phyloP scores from a whole-genome alignment of 164 flowering plant genomes.

The Houttuynia cordata region DNA sequence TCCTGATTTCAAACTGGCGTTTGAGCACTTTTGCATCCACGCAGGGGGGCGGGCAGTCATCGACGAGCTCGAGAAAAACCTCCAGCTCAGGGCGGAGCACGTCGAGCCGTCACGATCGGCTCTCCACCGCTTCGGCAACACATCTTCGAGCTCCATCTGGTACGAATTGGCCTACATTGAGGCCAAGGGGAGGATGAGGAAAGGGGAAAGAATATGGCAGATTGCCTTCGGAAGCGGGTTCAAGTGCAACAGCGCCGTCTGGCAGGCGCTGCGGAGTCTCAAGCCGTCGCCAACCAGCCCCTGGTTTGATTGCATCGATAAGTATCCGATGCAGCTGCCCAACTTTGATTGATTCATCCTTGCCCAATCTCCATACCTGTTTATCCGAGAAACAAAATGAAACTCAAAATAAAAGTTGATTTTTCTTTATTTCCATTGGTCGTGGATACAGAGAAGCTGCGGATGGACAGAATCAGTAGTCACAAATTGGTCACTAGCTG shows the following conservation, averaged over 20 bases:
- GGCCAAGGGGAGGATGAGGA: slow-evolving; percentile 68
- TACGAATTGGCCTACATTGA: slow-evolving; percentile 71
- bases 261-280: slow-evolving; percentile 58
- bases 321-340: slow-evolving; percentile 37
- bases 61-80: slow-evolving; percentile 78
- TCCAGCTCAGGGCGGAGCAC: slow-evolving; percentile 43
- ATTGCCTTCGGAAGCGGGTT: slow-evolving; percentile 78
- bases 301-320: slow-evolving; percentile 67
- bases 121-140: slow-evolving; percentile 68
- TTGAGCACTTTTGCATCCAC: slow-evolving; percentile 78
- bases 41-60: slow-evolving; percentile 88
- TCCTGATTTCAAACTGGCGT: slow-evolving; percentile 79
- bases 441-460: neutral
- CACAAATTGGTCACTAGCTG: neutral
- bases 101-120: slow-evolving; percentile 81
- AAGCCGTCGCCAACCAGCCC: slow-evolving; percentile 48
- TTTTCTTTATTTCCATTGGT: neutral
- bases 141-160: slow-evolving; percentile 80
- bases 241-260: slow-evolving; percentile 80
- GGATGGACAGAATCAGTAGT: neutral
- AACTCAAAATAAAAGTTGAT: neutral
- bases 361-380: neutral
- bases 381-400: neutral
- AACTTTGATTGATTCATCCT: neutral
- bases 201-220: slow-evolving; percentile 69